A percentile compares a stretch with the other conserved stretches of the same genome.
phyloP scores from a whole-genome alignment of 2,329 filamentous ascomycete species.

The Curvularia sp. region DNA sequence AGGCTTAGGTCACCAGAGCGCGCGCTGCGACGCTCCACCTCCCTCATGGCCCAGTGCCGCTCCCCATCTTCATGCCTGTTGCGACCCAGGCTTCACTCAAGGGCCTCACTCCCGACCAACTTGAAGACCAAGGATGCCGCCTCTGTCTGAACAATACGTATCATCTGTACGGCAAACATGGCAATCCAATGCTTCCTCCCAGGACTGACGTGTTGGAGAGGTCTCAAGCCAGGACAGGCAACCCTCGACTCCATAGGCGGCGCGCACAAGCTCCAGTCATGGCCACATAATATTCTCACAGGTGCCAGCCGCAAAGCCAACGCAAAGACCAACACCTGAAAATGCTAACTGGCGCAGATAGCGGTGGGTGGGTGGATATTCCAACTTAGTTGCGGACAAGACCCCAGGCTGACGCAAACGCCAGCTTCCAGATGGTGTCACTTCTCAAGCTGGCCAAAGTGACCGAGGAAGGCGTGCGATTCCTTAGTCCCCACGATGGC shows the following conservation, averaged over 20 bases:
- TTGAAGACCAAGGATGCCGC: conserved; percentile 87
- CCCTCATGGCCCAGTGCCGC: conserved; percentile 87
- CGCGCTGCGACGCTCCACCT: conserved; percentile 86
- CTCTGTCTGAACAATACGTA: conserved; percentile 98
- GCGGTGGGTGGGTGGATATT: conserved; percentile 53
- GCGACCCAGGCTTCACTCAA: conserved; percentile 96
- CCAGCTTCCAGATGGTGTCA: conserved; percentile 98
- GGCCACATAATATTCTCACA: conserved; percentile 94
- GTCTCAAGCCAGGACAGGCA: conserved; percentile 91
- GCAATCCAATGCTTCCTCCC: not conserved
- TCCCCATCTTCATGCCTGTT: conserved; percentile 98
- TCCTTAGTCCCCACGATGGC: conserved; percentile 95
- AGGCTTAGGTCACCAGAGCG: conserved; percentile 82
- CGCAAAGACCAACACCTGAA: not conserved
- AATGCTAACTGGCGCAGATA: conserved; percentile 51
- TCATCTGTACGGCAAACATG: conserved; percentile 65
- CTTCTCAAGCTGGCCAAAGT: conserved; percentile 90
- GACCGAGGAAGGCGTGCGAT: conserved; percentile 93
- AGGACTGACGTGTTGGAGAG: conserved; percentile 53
- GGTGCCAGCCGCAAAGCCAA: conserved; percentile 44
- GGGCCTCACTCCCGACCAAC: conserved; percentile 87
- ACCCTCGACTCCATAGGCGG: conserved; percentile 87
- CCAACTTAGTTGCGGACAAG: conserved; percentile 23
- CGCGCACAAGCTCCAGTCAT: conserved; percentile 92
- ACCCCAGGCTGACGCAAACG: conserved; percentile 35